These are phyloP conservation scores for Berkeleyomyces rouxiae DNA, from an alignment of 2,329 filamentous ascomycete species.

Conservation along the genomic window DNA sequence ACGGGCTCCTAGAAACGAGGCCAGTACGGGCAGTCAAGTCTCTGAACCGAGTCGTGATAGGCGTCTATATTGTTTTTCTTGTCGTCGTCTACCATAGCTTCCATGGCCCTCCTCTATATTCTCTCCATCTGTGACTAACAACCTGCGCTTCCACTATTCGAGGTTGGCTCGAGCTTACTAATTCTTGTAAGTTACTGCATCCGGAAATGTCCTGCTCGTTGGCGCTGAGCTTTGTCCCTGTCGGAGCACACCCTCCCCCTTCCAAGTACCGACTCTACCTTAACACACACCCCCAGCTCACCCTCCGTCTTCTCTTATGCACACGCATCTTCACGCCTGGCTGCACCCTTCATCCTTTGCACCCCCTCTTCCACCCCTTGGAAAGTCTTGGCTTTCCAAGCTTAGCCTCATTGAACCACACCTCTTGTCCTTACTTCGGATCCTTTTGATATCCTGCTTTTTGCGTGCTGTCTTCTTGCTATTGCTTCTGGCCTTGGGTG, in stretches of 20 bases:
- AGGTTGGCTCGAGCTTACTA: neutral
- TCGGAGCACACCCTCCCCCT: neutral
- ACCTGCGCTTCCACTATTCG: neutral
- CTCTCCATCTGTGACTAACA: neutral
- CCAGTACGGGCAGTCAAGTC: neutral
- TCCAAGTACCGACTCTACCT: too few relatives aligned
- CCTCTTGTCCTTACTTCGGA: neutral
- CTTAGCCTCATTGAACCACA: slow-evolving; percentile 1
- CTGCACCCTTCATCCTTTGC: neutral
- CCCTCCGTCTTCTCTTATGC: neutral
- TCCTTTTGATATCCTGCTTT: slow-evolving; percentile 3
- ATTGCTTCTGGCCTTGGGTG: neutral
- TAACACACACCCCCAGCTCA: neutral
- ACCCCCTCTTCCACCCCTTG: neutral
- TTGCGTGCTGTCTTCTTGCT: neutral
- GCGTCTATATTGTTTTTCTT: neutral
- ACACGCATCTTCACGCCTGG: neutral
- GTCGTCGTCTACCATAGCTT: neutral
- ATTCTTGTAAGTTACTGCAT: slow-evolving; percentile 3
- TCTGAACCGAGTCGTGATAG: neutral
- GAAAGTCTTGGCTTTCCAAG: slow-evolving; percentile 1
- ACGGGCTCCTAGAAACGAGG: neutral
- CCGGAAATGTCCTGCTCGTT: neutral
- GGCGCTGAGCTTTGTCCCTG: neutral
- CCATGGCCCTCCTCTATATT: neutral